Evolutionary conservation across 441 rosid species (phyloP), one percentile per base, ranked within the genome.

Genomic region (Populus hybrid): DNA sequence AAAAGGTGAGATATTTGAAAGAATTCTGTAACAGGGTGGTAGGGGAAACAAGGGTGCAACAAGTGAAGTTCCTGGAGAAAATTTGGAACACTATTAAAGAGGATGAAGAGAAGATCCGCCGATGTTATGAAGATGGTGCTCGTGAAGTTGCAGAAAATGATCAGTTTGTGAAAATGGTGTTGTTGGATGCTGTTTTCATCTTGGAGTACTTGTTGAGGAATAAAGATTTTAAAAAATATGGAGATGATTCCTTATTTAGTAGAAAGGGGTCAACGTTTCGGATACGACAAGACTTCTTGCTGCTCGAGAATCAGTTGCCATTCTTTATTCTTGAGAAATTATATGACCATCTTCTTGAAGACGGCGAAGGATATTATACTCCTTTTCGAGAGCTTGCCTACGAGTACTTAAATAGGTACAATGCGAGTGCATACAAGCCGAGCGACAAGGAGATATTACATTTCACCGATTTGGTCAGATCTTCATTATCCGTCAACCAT

Each of bases 241-340:
- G 2, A 9, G 28, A 36, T 3, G 85, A 82, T 33, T 64, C 21
- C 7, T 7, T 84, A 3, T 16, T 80, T 12, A 16, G 72, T 5
- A 80, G 75, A 53, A 73, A 65, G 4, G 69, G 81, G 81, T n/a
- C 80, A 9, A 42, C 64, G 50, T n/a, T 42, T 9, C 76, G 69
- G 10, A 63, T 84, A 2, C 69, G 50, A 7, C 74, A 66, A 6
- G 87, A 84, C 42, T 12, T 84, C 65, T 61, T 78, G 7, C 64
- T 84, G 18, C 84, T 84, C 16, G 86, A 84, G 64, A 84, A 84
- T 67, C 86, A 84, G 28, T 56, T 29, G 2, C 81, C 81, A 16
- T 78, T 78, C 56, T 68, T 61, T 0, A 56, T 68, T 59, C 73
- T 78, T 9, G 72, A 76, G 7, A 40, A 74, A 8, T 9, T 81